Evolutionary conservation across 2,329 filamentous ascomycete species (phyloP).

Genomic region (Cadophora malorum): DNA sequence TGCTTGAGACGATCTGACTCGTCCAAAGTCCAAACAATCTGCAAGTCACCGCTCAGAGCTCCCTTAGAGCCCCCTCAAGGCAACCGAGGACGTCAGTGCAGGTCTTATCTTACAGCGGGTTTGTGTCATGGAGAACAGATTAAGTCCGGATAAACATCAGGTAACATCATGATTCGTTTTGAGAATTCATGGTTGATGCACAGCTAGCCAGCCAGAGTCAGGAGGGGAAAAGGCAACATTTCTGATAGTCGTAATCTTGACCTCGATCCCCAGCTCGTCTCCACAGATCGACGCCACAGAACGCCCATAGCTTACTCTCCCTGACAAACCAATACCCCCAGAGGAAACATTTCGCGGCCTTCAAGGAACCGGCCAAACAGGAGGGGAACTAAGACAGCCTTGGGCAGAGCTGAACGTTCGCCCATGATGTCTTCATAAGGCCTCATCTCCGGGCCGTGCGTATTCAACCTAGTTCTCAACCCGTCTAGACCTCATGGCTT

Average conservation of each 20-base stretch:
- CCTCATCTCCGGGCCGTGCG: slow-evolving; percentile 20
- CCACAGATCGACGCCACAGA: slow-evolving; percentile 4
- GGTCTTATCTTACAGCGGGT: neutral
- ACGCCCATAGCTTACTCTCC: slow-evolving; percentile 9
- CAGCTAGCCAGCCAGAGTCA: neutral
- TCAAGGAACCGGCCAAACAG: neutral
- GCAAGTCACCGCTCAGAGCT: neutral
- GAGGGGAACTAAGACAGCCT: neutral
- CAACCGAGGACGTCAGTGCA: slow-evolving; percentile 7
- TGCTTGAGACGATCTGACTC: slow-evolving; percentile 5
- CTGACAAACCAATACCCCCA: slow-evolving; percentile 8
- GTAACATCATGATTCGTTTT: slow-evolving; percentile 6
- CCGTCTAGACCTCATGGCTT: neutral
- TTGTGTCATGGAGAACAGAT: slow-evolving; percentile 4
- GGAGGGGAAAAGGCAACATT: neutral
- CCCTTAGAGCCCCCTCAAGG: neutral
- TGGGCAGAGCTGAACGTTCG: neutral
- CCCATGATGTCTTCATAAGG: neutral
- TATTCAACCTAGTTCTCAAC: neutral
- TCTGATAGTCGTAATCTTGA: neutral
- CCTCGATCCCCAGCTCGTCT: slow-evolving; percentile 2
- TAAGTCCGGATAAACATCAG: neutral
- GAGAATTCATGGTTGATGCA: neutral
- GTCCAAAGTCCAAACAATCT: neutral
- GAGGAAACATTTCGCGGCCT: neutral